Evolutionary conservation across 2,329 filamentous ascomycete genomes (phyloP).

Genomic region (Penicillium sp.): DNA sequence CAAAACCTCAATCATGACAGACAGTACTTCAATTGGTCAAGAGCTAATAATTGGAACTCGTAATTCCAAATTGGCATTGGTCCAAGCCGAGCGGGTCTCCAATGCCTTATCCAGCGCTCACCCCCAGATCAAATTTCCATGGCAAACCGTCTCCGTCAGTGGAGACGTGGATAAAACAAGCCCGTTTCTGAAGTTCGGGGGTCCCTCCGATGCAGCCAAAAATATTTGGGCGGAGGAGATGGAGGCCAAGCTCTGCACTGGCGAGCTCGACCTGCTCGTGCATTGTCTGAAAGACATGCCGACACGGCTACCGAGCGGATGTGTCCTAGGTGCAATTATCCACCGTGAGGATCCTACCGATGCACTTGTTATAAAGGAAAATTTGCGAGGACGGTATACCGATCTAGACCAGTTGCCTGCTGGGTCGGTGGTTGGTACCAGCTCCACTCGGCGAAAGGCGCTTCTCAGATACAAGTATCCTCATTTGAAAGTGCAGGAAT

Average conservation of each 20-base stretch:
- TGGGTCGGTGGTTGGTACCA: slow-evolving; percentile 81
- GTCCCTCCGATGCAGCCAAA: slow-evolving; percentile 16
- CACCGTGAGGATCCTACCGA: slow-evolving; percentile 73
- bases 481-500: slow-evolving; percentile 48
- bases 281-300: slow-evolving; percentile 95
- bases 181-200: slow-evolving; percentile 14
- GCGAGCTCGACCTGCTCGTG: slow-evolving; percentile 73
- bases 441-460: slow-evolving; percentile 76
- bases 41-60: slow-evolving; percentile 13
- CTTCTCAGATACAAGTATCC: slow-evolving; percentile 76
- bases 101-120: neutral
- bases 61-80: slow-evolving; percentile 15
- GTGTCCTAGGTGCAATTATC: slow-evolving; percentile 70
- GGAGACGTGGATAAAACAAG: slow-evolving; percentile 14
- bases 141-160: slow-evolving; percentile 4
- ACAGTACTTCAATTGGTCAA: neutral
- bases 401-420: slow-evolving; percentile 67
- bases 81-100: slow-evolving; percentile 14
- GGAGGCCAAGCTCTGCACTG: slow-evolving; percentile 67
- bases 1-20: neutral
- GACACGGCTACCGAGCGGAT: slow-evolving; percentile 72
- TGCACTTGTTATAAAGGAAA: slow-evolving; percentile 49
- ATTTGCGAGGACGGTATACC: slow-evolving; percentile 52
- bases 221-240: slow-evolving; percentile 77
- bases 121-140: slow-evolving; percentile 8